Percentiles rank a stretch among this genome's conserved stretches.
phyloP scores from a whole-genome alignment of 768 basidiomycete genomes.

The Xanthoconium stramineum region DNA sequence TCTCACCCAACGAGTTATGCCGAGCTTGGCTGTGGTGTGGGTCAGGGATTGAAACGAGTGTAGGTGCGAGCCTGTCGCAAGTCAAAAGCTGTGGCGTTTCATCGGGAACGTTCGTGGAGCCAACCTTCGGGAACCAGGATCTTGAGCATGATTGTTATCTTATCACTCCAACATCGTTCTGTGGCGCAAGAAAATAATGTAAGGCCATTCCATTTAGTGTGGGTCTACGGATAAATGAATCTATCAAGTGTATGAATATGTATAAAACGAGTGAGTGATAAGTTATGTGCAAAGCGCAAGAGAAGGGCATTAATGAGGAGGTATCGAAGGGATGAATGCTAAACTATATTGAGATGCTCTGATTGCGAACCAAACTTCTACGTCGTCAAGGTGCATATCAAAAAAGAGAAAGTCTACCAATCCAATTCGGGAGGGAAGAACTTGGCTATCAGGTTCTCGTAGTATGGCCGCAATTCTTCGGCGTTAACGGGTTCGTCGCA shows the following conservation, averaged over 20 bases:
- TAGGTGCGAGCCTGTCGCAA: neutral
- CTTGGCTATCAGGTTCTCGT: conserved; percentile 75
- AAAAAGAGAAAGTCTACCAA: conserved; percentile 51
- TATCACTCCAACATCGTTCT: conserved; percentile 16
- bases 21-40: neutral
- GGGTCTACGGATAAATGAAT: neutral
- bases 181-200: neutral
- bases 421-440: conserved; percentile 81
- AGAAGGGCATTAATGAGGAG: neutral
- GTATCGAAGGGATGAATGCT: neutral
- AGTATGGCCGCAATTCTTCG: conserved; percentile 74
- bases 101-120: conserved; percentile 18
- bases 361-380: conserved; percentile 5
- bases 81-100: neutral
- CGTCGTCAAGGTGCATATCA: neutral
- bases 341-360: conserved; percentile 4
- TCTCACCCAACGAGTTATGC: neutral
- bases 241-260: conserved; percentile 2
- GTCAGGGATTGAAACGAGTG: neutral
- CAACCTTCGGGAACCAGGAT: neutral
- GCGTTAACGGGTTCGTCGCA: conserved; percentile 64
- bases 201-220: neutral
- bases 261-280: conserved; percentile 9
- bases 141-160: conserved; percentile 5
- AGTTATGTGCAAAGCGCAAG: conserved; percentile 10